Conservation (phyloP, 495 filamentous ascomycete genomes). For the Choiromyces venosus region DNA sequence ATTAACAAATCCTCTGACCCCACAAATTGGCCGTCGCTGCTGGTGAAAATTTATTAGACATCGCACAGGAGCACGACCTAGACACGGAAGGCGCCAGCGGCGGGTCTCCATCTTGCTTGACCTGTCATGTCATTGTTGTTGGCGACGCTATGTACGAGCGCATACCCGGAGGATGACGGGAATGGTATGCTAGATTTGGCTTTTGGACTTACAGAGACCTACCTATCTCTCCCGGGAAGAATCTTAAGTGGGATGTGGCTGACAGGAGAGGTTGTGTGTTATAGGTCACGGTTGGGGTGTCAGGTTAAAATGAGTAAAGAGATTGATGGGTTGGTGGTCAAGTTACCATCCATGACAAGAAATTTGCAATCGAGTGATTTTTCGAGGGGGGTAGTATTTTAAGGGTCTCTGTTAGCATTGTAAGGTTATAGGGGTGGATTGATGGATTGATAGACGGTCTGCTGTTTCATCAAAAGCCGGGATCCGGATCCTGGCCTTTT, state of each 20-base stretch:
- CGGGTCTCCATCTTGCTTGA: conserved; percentile 92
- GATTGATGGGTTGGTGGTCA: conserved; percentile 77
- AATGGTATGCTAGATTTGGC: conserved; percentile 98
- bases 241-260: too few relatives aligned
- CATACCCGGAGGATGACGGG: conserved; percentile 91
- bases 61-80: conserved; percentile 87
- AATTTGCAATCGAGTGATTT: conserved; percentile 97
- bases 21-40: conserved; percentile 69
- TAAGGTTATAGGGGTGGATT: neutral
- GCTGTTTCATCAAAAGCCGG: neutral
- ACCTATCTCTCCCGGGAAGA: neutral
- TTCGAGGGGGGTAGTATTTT: conserved; percentile 23
- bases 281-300: conserved; percentile 77
- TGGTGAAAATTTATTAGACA: conserved; percentile 88
- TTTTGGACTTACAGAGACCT: conserved; percentile 90
- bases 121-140: conserved; percentile 90
- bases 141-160: conserved; percentile 79
- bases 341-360: conserved; percentile 84
- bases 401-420: conserved; percentile 2
- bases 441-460: neutral
- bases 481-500: neutral
- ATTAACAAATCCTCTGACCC: conserved; percentile 79
- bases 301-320: conserved; percentile 88
- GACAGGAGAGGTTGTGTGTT: neutral
- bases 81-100: conserved; percentile 98